Evolutionary conservation across 1,284 basidiomycete species (phyloP).

Genomic region (Papiliotrema nemorosa): DNA sequence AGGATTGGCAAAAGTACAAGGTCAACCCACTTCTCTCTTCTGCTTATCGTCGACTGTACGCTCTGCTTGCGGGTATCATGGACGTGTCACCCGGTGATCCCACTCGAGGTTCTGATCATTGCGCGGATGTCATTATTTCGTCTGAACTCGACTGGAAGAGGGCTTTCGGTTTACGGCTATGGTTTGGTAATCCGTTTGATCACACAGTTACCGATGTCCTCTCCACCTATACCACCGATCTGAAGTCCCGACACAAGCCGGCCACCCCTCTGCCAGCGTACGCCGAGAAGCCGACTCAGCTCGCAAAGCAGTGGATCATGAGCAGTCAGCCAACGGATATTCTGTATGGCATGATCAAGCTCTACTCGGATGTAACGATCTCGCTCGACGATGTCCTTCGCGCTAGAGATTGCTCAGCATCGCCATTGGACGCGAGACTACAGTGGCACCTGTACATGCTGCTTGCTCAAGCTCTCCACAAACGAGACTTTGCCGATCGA

Average conservation of each 20-base stretch:
- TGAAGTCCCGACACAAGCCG: conserved; percentile 48
- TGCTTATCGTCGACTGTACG: conserved; percentile 75
- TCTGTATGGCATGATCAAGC: conserved; percentile 75
- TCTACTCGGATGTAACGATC: conserved; percentile 59
- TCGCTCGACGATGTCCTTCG: conserved; percentile 54
- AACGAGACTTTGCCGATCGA: conserved; percentile 83
- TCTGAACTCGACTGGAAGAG: conserved; percentile 91
- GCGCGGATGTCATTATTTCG: conserved; percentile 67
- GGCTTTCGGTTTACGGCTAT: conserved; percentile 83
- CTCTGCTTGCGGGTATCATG: conserved; percentile 76
- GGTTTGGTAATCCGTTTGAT: conserved; percentile 78
- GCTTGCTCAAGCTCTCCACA: conserved; percentile 72
- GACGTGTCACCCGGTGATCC: conserved; percentile 60
- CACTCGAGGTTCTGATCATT: conserved; percentile 57
- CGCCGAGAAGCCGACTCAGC: conserved; percentile 48
- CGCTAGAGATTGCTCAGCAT: conserved; percentile 71
- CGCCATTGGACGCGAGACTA: conserved; percentile 73
- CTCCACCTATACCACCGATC: conserved; percentile 61
- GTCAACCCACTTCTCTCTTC: conserved; percentile 68
- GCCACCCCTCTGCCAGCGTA: conserved; percentile 70
- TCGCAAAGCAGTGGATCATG: conserved; percentile 46
- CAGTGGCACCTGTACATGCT: conserved; percentile 93
- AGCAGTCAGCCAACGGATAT: conserved; percentile 57
- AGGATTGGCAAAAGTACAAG: conserved; percentile 76
- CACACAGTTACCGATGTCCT: conserved; percentile 69